Evolutionary conservation across 805 yeast genomes (phyloP).

Genomic region (Lipomyces chichibuensis): DNA sequence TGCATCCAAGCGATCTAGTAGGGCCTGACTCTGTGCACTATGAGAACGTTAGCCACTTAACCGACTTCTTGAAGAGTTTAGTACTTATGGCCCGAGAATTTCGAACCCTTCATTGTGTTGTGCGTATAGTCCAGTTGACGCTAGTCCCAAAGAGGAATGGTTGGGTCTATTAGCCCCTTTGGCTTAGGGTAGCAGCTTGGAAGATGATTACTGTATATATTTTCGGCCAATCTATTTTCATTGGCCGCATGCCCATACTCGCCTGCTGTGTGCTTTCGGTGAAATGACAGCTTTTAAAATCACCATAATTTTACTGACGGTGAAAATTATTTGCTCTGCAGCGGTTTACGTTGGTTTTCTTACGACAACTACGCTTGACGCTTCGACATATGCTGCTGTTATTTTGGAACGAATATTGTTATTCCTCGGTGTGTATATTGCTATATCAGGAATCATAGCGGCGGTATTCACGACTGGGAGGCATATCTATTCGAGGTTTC

Average conservation of each 20-base stretch:
- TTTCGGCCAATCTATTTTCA: neutral
- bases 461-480: neutral
- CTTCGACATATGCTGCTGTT: neutral
- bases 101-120: too few relatives aligned
- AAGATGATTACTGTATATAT: too few relatives aligned
- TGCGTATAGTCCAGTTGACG: too few relatives aligned
- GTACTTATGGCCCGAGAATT: too few relatives aligned
- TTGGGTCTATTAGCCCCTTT: neutral
- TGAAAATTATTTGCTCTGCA: conserved; percentile 30
- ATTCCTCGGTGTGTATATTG: conserved; percentile 16
- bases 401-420: conserved; percentile 21
- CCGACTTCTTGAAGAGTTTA: too few relatives aligned
- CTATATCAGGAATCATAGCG: conserved; percentile 6
- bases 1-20: too few relatives aligned
- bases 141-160: too few relatives aligned
- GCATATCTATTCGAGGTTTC: neutral
- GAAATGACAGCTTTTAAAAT: neutral
- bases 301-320: neutral
- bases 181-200: neutral
- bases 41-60: too few relatives aligned
- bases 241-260: neutral
- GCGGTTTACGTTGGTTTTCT: conserved; percentile 9
- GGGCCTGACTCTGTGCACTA: too few relatives aligned
- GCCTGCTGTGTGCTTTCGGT: neutral
- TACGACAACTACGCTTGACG: conserved; percentile 6